Evolutionary conservation across 768 basidiomycete genomes (phyloP).

Genomic region (Pulveroboletus sp.): DNA sequence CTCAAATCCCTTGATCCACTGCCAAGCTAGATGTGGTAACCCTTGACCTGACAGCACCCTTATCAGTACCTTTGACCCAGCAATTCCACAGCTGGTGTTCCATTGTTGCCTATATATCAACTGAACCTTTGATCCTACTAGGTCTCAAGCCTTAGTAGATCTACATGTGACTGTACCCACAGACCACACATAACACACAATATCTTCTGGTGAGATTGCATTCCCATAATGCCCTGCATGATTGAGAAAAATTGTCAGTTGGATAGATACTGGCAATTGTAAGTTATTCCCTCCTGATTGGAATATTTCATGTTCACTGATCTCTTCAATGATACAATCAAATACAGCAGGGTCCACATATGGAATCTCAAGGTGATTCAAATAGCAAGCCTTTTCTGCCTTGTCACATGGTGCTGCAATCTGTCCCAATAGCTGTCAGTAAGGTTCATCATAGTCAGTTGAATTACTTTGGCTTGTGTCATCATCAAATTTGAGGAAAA

Average conservation of each 20-base stretch:
- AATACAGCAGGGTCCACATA: constrained; percentile 25
- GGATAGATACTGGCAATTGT: constrained; percentile 26
- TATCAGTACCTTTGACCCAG: too few species aligned
- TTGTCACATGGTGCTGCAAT: background rate
- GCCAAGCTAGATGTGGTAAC: too few species aligned
- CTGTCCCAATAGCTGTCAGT: background rate
- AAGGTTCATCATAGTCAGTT: background rate
- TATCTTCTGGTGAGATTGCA: background rate
- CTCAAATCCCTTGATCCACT: too few species aligned
- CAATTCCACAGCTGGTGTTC: too few species aligned
- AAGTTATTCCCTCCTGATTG: constrained; percentile 5
- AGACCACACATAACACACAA: too few species aligned
- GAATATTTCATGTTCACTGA: constrained; percentile 27
- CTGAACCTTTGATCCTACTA: too few species aligned
- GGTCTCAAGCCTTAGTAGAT: too few species aligned
- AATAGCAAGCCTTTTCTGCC: background rate
- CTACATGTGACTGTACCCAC: too few species aligned
- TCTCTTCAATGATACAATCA: constrained; percentile 15
- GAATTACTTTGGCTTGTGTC: too few species aligned
- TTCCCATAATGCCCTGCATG: constrained; percentile 30
- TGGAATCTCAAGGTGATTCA: background rate
- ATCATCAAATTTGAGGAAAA: too few species aligned
- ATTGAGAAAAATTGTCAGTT: constrained; percentile 29
- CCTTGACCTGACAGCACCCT: too few species aligned
- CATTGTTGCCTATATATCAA: too few species aligned